phyloP scores from a whole-genome alignment of 192 early-diverging fungal genomes.

The Thoreauomyces humboldtii region DNA sequence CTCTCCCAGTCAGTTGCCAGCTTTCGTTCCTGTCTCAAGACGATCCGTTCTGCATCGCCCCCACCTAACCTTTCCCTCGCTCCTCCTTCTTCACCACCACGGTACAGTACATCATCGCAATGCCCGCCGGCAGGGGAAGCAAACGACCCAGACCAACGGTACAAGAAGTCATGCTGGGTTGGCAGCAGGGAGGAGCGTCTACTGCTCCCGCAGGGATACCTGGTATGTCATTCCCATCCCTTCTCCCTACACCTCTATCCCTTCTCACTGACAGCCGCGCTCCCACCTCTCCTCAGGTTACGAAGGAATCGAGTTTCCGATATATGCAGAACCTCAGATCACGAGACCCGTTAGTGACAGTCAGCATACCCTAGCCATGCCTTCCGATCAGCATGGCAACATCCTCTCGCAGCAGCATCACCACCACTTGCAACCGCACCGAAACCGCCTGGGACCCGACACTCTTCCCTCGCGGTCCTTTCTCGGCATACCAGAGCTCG shows the following conservation, averaged over 20 bases:
- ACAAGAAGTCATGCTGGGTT: not conserved
- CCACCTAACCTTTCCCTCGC: no score
- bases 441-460: not conserved
- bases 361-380: not conserved
- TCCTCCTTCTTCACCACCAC: no score
- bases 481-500: constrained; percentile 26
- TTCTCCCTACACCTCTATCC: not conserved
- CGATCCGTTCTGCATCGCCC: no score
- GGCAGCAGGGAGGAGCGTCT: constrained; percentile 1
- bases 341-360: not conserved
- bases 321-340: not conserved
- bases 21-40: no score
- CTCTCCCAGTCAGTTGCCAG: no score
- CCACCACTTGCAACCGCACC: constrained; percentile 4
- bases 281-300: not conserved
- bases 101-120: no score
- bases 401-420: not conserved
- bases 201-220: not conserved
- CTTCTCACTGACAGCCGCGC: not conserved
- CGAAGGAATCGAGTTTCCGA: not conserved
- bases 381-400: not conserved
- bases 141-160: not conserved
- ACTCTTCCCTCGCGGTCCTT: constrained; percentile 8
- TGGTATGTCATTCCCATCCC: not conserved
- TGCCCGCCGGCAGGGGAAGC: no score